Evolutionary conservation across 331 rosid genomes (phyloP), one percentile per base, ranked within the genome.

Genomic region (Quercus tomentella): DNA sequence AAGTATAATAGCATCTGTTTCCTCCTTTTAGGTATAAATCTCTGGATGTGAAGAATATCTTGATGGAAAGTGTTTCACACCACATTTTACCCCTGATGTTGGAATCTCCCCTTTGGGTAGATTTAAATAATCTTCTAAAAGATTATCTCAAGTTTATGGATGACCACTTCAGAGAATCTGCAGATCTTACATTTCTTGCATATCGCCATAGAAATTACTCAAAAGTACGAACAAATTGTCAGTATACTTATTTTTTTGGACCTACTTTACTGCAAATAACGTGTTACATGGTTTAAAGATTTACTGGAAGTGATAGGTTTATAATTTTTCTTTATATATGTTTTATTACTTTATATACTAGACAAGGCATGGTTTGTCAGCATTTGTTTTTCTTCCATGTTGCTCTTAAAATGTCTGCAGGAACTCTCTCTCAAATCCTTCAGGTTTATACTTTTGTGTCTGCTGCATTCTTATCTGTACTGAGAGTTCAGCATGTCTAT

Each of bases 141-240:
- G 99, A 93, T 82, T 96, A 96, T 79, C 87, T 92, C 74, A 96
- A 87, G 92, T 93, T 96, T 84, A 96, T 96, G 99, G 98, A 93
- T 85, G 99, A 96, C 69, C 91, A 93, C 87, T 90, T 93, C 43
- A 87, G 97, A 86, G 99, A 96, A 86, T 96, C 98, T 84, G 99
- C 99, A 10, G 98, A 96, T 85, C 88, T 90, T 76, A 90, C 99
- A 67, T 93, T 92, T 88, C 92, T 90, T 80, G 97, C 99, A 15
- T 96, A 96, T 89, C 98, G 92, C 71, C 97, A 96, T 79, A 90
- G 94, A 83, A 96, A 89, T 79, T 96, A 96, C 89, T 93, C 98
- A 60, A 92, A 96, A 88, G 98, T 93, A 88, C 51, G 75, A 21
- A 56, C 58, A 66, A 63, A 56, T 43, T 76, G 4, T 43, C 43